These are phyloP conservation scores for Diaporthe ampelina DNA, from an alignment of 2,329 filamentous ascomycete genomes.

Conservation along the genomic window DNA sequence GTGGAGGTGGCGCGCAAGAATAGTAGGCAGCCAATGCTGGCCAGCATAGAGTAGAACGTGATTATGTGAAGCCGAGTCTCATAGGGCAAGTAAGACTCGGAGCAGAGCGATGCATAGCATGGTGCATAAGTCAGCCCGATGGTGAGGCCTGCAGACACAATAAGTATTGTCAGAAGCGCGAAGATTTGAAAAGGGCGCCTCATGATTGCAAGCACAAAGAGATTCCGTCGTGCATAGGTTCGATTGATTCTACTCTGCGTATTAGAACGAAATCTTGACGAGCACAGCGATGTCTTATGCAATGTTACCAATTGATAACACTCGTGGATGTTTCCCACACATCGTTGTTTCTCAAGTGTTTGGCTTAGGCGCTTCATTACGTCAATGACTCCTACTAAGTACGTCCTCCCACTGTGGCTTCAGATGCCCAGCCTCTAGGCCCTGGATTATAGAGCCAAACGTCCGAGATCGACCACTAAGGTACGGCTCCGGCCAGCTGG, in stretches of 20 bases:
- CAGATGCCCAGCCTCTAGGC: not conserved
- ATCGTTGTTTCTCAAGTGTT: not conserved
- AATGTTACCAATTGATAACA: not conserved
- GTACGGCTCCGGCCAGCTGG: slow-evolving; percentile 9
- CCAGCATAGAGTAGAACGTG: slow-evolving; percentile 40
- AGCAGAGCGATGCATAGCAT: slow-evolving; percentile 41
- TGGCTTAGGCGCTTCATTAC: not conserved
- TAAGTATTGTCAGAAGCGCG: not conserved
- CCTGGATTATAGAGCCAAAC: not conserved
- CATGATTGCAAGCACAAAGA: not conserved
- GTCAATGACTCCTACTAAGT: slow-evolving; percentile 11
- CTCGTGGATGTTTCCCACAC: not conserved
- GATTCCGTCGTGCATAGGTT: too few species aligned
- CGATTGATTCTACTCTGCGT: not conserved
- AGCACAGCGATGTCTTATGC: not conserved
- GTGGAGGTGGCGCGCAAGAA: slow-evolving; percentile 11
- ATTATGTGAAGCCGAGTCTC: slow-evolving; percentile 39
- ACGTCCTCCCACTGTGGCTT: not conserved
- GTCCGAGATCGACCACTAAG: not conserved
- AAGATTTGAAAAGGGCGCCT: not conserved
- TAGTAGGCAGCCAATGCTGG: slow-evolving; percentile 15
- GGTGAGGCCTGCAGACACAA: slow-evolving; percentile 33
- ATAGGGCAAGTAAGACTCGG: slow-evolving; percentile 39
- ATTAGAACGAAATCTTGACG: not conserved
- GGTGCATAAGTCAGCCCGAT: slow-evolving; percentile 40